Conservation (phyloP, 805 yeast species). For the Sugiyamaella valdiviana region DNA sequence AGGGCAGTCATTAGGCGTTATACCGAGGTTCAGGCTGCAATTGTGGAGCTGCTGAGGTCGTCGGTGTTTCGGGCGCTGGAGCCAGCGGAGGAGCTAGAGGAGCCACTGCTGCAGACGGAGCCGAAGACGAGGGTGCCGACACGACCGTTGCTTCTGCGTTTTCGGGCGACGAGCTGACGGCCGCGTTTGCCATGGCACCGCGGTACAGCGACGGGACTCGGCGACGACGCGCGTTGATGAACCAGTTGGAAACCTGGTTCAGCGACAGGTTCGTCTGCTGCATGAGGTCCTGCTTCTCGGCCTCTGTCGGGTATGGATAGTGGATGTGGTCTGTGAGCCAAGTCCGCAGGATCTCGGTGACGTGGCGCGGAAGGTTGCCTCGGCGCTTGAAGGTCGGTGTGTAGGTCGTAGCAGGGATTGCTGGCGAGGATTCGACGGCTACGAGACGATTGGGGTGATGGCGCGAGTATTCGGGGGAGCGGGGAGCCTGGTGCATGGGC, state of each 20-base stretch:
- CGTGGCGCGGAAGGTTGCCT: constrained; percentile 72
- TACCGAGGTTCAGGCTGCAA: neutral
- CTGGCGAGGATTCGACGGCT: constrained; percentile 1
- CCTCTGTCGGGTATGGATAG: constrained; percentile 79
- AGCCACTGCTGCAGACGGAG: no score
- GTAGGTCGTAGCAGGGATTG: constrained; percentile 8
- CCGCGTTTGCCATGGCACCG: constrained; percentile 20
- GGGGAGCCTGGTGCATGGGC: neutral
- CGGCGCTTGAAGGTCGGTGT: constrained; percentile 36
- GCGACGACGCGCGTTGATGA: constrained; percentile 78
- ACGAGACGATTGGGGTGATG: neutral
- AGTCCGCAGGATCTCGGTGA: constrained; percentile 60
- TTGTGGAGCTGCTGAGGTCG: neutral
- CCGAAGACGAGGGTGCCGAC: neutral
- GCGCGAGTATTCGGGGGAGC: neutral
- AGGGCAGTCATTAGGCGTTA: no score
- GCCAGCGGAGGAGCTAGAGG: neutral
- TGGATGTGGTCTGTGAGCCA: constrained; percentile 72
- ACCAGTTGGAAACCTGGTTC: constrained; percentile 82
- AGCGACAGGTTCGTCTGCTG: constrained; percentile 69
- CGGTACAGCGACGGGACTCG: constrained; percentile 41
- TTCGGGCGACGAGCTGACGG: constrained; percentile 33
- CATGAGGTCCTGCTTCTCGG: constrained; percentile 66
- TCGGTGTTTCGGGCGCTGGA: neutral
- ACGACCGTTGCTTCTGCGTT: neutral